phyloP scores from a whole-genome alignment of 139 green algal genomes.

The Deuterostichococcus epilithicus region DNA sequence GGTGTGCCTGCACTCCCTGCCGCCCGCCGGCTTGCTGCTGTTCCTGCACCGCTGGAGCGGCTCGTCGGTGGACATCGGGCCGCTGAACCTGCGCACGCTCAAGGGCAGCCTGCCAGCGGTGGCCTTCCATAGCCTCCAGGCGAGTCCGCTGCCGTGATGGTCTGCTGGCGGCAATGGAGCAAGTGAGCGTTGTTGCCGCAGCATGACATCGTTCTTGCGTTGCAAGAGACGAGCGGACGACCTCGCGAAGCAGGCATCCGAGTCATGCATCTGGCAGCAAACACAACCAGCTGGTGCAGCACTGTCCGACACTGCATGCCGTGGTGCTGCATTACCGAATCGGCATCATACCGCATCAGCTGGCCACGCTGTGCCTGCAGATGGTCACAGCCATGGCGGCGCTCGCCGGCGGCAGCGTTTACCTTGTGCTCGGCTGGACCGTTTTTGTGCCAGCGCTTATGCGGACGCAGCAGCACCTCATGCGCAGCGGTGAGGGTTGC shows the following conservation, averaged over 20 bases:
- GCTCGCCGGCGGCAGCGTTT: neutral
- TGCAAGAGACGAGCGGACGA: too few relatives aligned
- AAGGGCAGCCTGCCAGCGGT: neutral
- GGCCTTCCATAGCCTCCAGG: neutral
- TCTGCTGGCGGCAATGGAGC: too few relatives aligned
- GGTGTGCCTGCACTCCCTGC: neutral
- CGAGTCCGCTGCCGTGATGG: too few relatives aligned
- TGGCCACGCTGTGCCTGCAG: neutral
- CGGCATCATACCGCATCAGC: too few relatives aligned
- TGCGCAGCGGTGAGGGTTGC: too few relatives aligned
- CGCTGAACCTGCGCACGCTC: neutral
- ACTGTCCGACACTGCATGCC: too few relatives aligned
- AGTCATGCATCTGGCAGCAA: too few relatives aligned
- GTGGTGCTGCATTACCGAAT: too few relatives aligned
- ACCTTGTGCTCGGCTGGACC: neutral
- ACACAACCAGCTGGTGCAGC: too few relatives aligned
- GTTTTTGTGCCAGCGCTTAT: neutral
- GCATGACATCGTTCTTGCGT: too few relatives aligned
- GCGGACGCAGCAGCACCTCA: neutral
- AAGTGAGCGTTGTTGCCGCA: too few relatives aligned
- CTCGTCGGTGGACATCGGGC: neutral
- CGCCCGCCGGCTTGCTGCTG: neutral
- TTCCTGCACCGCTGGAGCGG: neutral
- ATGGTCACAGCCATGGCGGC: neutral
- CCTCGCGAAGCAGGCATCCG: too few relatives aligned